Percentiles rank a stretch among this genome's conserved stretches.
Evolutionary conservation across 2,329 filamentous ascomycete genomes (phyloP).

Genomic region (Fusarium buxicola): DNA sequence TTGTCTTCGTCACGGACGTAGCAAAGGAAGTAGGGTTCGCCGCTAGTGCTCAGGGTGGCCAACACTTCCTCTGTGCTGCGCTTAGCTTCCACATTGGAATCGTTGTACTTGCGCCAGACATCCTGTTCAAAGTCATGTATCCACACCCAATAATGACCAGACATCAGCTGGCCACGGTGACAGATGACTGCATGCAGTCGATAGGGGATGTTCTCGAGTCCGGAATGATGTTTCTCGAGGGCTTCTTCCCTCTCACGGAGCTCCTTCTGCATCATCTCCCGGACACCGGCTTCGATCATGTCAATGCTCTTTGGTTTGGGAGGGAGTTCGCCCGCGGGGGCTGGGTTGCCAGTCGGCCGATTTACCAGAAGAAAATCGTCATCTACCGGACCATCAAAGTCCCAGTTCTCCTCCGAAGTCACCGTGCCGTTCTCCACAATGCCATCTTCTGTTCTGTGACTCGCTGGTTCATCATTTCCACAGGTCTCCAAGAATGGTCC

Average conservation of each 20-base stretch:
- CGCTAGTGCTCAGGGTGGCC: slow-evolving; percentile 71
- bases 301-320: slow-evolving; percentile 30
- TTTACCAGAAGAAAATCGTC: slow-evolving; percentile 51
- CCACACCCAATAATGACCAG: slow-evolving; percentile 97
- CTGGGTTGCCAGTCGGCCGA: slow-evolving; percentile 15
- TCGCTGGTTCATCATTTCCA: background rate
- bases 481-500: slow-evolving; percentile 47
- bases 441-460: background rate
- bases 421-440: slow-evolving; percentile 7
- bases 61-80: slow-evolving; percentile 77
- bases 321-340: background rate
- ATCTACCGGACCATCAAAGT: slow-evolving; percentile 54
- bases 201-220: slow-evolving; percentile 76
- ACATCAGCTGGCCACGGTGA: slow-evolving; percentile 78
- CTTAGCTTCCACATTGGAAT: slow-evolving; percentile 79
- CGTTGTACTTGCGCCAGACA: slow-evolving; percentile 95
- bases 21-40: slow-evolving; percentile 85
- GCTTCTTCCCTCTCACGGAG: slow-evolving; percentile 45
- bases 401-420: slow-evolving; percentile 48
- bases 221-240: slow-evolving; percentile 52
- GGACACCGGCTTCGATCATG: slow-evolving; percentile 45
- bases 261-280: slow-evolving; percentile 61
- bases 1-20: slow-evolving; percentile 79
- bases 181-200: slow-evolving; percentile 93
- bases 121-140: slow-evolving; percentile 87